phyloP scores from a whole-genome alignment of 768 basidiomycete genomes.

The Leccinum longicurvipes region DNA sequence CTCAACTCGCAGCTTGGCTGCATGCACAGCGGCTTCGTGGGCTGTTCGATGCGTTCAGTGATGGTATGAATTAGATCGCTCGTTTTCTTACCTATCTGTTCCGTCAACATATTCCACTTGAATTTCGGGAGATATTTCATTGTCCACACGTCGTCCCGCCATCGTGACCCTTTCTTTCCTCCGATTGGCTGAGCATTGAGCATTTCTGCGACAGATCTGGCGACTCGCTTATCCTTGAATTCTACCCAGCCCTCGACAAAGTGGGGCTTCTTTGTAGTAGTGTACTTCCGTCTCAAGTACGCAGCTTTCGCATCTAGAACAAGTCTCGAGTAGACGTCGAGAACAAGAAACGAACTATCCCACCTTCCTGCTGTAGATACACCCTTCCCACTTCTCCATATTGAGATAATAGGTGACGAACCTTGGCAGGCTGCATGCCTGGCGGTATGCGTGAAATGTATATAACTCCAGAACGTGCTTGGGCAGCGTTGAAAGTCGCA shows the following conservation, averaged over 20 bases:
- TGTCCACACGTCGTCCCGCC: slow-evolving; percentile 98
- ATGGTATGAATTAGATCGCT: background rate
- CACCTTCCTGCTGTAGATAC: slow-evolving; percentile 91
- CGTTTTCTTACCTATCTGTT: slow-evolving; percentile 86
- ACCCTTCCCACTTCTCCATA: slow-evolving; percentile 91
- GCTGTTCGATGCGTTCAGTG: slow-evolving; percentile 46
- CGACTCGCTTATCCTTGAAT: slow-evolving; percentile 91
- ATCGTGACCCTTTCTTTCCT: slow-evolving; percentile 84
- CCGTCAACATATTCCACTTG: slow-evolving; percentile 98
- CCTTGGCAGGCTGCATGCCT: slow-evolving; percentile 95
- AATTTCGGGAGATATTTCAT: slow-evolving; percentile 98
- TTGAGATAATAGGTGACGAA: slow-evolving; percentile 86
- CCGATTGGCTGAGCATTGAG: slow-evolving; percentile 95
- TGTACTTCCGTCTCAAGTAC: slow-evolving; percentile 77
- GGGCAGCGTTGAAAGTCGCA: slow-evolving; percentile 68
- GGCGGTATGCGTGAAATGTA: slow-evolving; percentile 97
- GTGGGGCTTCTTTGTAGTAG: slow-evolving; percentile 79
- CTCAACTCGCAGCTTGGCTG: slow-evolving; percentile 88
- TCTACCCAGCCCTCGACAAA: slow-evolving; percentile 99
- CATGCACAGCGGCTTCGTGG: slow-evolving; percentile 86
- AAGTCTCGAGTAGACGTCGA: background rate
- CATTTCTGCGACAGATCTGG: slow-evolving; percentile 88
- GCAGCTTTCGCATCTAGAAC: slow-evolving; percentile 77
- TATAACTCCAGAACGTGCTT: slow-evolving; percentile 78
- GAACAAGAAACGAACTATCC: slow-evolving; percentile 15